Conservation (phyloP, 2,329 filamentous ascomycete genomes). For the Penicillium digitatum region DNA sequence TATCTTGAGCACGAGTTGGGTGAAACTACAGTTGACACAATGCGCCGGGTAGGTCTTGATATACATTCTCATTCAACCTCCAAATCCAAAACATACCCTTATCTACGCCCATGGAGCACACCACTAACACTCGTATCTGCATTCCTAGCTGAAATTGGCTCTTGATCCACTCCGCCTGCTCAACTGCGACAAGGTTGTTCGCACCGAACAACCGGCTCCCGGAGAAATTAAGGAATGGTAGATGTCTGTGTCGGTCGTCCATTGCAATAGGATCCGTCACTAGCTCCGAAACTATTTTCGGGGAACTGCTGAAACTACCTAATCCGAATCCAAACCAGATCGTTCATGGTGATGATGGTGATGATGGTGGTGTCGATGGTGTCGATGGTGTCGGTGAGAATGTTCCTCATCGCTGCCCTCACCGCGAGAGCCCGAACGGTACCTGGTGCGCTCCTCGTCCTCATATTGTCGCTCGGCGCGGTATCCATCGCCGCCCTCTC, state of each 20-base stretch:
- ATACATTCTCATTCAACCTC: background rate
- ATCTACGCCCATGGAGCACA: constrained; percentile 1
- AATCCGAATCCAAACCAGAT: constrained; percentile 19
- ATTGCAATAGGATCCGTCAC: background rate
- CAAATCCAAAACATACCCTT: background rate
- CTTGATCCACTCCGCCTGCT: constrained; percentile 63
- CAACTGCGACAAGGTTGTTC: constrained; percentile 63
- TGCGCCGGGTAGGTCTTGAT: constrained; percentile 54
- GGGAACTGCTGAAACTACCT: background rate
- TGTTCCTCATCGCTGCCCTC: constrained; percentile 17
- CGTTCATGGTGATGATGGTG: constrained; percentile 20
- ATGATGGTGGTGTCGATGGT: constrained; percentile 10
- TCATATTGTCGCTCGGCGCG: constrained; percentile 20
- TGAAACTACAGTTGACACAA: constrained; percentile 57
- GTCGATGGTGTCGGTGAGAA: constrained; percentile 18
- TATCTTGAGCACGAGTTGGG: constrained; percentile 61
- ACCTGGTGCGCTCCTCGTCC: constrained; percentile 21
- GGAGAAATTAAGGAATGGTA: constrained; percentile 51
- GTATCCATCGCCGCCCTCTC: constrained; percentile 22
- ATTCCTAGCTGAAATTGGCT: constrained; percentile 56
- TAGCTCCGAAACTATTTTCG: background rate
- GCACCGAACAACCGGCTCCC: constrained; percentile 48
- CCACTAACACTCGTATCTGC: constrained; percentile 17
- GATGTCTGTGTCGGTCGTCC: background rate
- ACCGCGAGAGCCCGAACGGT: constrained; percentile 22